Percentiles rank a stretch among this genome's conserved stretches.
These are phyloP conservation scores for Bacidia rubella DNA, from an alignment of 495 filamentous ascomycete species.

Conservation along the genomic window DNA sequence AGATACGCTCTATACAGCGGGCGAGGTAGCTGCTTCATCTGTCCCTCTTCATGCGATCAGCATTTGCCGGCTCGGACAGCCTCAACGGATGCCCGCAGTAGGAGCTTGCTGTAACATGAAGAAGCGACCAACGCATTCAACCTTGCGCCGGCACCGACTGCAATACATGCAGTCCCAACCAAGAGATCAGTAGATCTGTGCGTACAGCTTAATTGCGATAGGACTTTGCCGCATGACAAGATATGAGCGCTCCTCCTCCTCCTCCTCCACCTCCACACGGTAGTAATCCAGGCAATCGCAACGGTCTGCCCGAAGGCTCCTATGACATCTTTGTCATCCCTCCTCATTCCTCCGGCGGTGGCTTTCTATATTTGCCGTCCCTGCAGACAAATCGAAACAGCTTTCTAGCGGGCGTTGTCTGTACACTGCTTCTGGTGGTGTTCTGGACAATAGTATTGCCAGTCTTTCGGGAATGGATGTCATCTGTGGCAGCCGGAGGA, in stretches of 20 bases:
- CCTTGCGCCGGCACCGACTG: slow-evolving; percentile 13
- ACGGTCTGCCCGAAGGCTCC: slow-evolving; percentile 62
- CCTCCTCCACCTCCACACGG: slow-evolving; percentile 55
- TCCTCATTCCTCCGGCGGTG: slow-evolving; percentile 76
- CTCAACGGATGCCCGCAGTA: neutral
- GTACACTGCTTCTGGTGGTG: slow-evolving; percentile 52
- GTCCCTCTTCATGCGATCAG: neutral
- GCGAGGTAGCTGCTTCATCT: too few relatives aligned
- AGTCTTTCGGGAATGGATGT: slow-evolving; percentile 52
- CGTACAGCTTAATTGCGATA: neutral
- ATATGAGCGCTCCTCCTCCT: slow-evolving; percentile 40
- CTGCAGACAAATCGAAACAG: slow-evolving; percentile 75
- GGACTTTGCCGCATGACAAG: neutral
- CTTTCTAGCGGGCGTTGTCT: slow-evolving; percentile 72
- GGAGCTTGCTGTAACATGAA: slow-evolving; percentile 19
- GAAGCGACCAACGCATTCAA: slow-evolving; percentile 11
- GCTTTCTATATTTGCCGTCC: slow-evolving; percentile 89
- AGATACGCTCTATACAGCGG: too few relatives aligned
- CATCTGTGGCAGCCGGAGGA: slow-evolving; percentile 44
- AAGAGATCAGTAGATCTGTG: neutral
- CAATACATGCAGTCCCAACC: slow-evolving; percentile 1
- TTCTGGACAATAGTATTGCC: slow-evolving; percentile 57
- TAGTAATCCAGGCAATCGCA: slow-evolving; percentile 44
- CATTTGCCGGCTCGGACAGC: neutral
- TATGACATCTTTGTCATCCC: slow-evolving; percentile 98